phyloP scores from a whole-genome alignment of 306 rosid genomes.

The Acacia acuminata region DNA sequence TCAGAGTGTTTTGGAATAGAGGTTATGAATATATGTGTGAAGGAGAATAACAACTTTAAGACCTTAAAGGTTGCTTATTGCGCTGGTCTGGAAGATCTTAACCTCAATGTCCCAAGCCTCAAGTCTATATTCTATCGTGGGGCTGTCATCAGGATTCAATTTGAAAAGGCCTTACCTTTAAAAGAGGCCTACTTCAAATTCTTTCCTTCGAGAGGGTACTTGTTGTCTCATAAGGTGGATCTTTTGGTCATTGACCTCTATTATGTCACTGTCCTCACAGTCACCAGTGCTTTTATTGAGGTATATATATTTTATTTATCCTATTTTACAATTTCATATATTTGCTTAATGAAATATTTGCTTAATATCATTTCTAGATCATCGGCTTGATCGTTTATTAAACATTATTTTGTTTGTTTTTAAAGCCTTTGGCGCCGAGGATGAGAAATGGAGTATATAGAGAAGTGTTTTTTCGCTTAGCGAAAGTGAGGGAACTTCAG shows the following conservation, averaged over 20 bases:
- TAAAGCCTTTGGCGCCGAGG: conserved; percentile 37
- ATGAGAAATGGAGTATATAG: neutral
- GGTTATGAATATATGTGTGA: neutral
- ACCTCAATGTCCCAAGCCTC: conserved; percentile 36
- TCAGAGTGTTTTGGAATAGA: neutral
- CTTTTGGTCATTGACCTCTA: neutral
- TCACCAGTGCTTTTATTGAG: conserved; percentile 42
- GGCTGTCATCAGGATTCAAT: neutral
- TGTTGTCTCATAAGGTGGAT: neutral
- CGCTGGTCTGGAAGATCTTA: neutral
- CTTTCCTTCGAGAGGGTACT: neutral
- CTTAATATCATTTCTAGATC: neutral
- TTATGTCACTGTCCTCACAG: conserved; percentile 27
- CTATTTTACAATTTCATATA: neutral
- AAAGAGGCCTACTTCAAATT: conserved; percentile 30
- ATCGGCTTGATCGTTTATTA: neutral
- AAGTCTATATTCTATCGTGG: conserved; percentile 25
- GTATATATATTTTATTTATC: neutral
- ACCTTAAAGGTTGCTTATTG: conserved; percentile 23
- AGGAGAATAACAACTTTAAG: conserved; percentile 1
- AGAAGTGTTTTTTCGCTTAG: conserved; percentile 1
- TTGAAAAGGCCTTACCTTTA: neutral
- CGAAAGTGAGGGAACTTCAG: conserved; percentile 43
- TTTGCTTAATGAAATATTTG: neutral
- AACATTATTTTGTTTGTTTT: neutral